Evolutionary conservation across 1,284 basidiomycete genomes (phyloP).

Genomic region (Cystobasidium sp.): DNA sequence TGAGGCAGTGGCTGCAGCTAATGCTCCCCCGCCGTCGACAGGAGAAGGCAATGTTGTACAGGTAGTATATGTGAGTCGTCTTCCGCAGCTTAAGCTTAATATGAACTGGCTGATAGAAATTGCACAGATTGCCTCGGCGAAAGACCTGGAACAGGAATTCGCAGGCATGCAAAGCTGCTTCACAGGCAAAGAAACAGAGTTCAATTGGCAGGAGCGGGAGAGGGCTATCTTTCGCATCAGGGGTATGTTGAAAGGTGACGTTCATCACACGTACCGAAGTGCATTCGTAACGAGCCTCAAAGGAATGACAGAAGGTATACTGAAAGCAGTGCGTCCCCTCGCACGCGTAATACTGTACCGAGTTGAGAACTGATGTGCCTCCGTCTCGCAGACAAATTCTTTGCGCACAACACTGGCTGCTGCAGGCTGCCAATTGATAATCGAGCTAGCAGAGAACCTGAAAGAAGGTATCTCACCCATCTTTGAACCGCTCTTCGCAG

Average conservation of each 20-base stretch:
- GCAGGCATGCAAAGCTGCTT: slow-evolving; percentile 75
- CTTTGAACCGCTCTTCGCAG: slow-evolving; percentile 73
- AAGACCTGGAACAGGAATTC: slow-evolving; percentile 86
- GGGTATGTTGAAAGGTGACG: slow-evolving; percentile 83
- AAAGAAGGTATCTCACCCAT: slow-evolving; percentile 71
- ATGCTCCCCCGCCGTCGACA: slow-evolving; percentile 22
- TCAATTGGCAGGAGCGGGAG: slow-evolving; percentile 91
- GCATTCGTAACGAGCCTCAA: slow-evolving; percentile 76
- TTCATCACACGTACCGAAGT: slow-evolving; percentile 72
- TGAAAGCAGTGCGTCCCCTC: slow-evolving; percentile 75
- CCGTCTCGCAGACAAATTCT: slow-evolving; percentile 75
- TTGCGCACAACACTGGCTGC: slow-evolving; percentile 88
- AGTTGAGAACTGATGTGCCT: background rate
- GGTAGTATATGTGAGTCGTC: slow-evolving; percentile 34
- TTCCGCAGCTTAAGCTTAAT: slow-evolving; percentile 1
- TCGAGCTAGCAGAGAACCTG: slow-evolving; percentile 73
- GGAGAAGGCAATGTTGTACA: slow-evolving; percentile 16
- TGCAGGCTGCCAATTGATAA: slow-evolving; percentile 77
- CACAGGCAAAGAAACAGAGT: slow-evolving; percentile 94
- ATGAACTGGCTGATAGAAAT: slow-evolving; percentile 42
- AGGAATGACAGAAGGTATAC: slow-evolving; percentile 75
- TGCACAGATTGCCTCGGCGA: slow-evolving; percentile 75
- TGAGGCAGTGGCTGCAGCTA: slow-evolving; percentile 33
- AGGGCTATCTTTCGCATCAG: slow-evolving; percentile 76
- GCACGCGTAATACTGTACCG: slow-evolving; percentile 39